Percentiles rank a stretch among this genome's conserved stretches.
Conservation (phyloP, 2,329 filamentous ascomycete species). For the Trichoderma cornu-damae region DNA sequence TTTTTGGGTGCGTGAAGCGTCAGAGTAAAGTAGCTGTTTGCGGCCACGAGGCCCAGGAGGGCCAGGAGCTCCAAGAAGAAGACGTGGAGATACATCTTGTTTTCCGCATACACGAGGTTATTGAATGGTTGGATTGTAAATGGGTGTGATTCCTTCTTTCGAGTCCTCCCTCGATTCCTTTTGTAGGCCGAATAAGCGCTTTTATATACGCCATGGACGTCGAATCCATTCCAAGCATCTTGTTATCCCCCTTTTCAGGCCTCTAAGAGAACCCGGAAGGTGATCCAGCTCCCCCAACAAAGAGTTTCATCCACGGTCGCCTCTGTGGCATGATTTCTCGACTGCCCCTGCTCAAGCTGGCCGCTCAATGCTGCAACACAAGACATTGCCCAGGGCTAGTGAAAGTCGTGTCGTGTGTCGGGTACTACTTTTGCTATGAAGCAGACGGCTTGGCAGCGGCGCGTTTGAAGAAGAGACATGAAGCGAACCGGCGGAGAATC, state of each 20-base stretch:
- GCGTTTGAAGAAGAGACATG: not conserved
- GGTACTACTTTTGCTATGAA: not conserved
- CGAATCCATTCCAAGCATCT: not conserved
- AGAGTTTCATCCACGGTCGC: not conserved
- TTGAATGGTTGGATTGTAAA: not conserved
- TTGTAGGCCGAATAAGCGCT: not conserved
- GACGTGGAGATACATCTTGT: not conserved
- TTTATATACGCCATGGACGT: not conserved
- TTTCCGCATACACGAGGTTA: too few species aligned
- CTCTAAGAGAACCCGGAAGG: not conserved
- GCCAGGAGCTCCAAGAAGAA: not conserved
- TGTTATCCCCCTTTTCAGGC: not conserved
- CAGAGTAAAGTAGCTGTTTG: constrained; percentile 26
- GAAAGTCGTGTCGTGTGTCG: not conserved
- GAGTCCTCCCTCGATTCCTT: too few species aligned
- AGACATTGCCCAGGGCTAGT: not conserved
- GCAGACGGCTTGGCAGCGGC: not conserved
- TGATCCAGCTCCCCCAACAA: not conserved
- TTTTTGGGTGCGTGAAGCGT: constrained; percentile 24
- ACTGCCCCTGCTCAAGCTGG: not conserved
- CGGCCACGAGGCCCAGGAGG: not conserved
- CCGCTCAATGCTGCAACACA: not conserved
- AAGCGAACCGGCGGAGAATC: not conserved
- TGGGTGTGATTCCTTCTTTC: not conserved
- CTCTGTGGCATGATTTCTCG: not conserved